These are phyloP conservation scores for Calendula officinalis DNA, from an alignment of 129 eudicot species.

Conservation along the genomic window DNA sequence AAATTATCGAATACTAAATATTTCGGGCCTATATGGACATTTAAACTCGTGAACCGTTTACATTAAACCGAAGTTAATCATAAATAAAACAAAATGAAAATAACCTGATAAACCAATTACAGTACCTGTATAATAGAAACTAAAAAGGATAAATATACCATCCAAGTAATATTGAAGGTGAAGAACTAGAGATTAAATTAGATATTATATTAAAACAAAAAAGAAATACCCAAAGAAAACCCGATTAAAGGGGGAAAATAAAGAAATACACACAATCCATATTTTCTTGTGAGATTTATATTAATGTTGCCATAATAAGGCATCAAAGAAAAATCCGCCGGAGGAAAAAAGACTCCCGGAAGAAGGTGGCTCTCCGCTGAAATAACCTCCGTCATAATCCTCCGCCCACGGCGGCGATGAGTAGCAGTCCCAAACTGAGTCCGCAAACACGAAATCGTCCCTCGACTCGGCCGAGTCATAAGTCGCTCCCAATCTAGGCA, in stretches of 20 bases:
- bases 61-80: no score
- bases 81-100: no score
- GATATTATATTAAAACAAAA: neutral
- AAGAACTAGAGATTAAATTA: conserved; percentile 1
- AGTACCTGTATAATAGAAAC: no score
- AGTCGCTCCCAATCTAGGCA: conserved; percentile 64
- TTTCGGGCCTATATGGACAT: no score
- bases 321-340: conserved; percentile 40
- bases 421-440: conserved; percentile 36
- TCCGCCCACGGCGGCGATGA: conserved; percentile 38
- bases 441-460: conserved; percentile 40
- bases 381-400: conserved; percentile 24
- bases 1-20: no score
- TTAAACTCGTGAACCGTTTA: no score
- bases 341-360: conserved; percentile 29
- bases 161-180: no score
- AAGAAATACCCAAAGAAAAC: conserved; percentile 13
- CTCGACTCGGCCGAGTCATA: conserved; percentile 48
- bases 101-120: no score
- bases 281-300: conserved; percentile 1
- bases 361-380: conserved; percentile 20
- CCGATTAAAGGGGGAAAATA: neutral
- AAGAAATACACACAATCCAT: conserved; percentile 25
- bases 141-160: no score
- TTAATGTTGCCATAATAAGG: conserved; percentile 58